These are phyloP conservation scores for Sclerotinia glacialis DNA, from an alignment of 2,329 filamentous ascomycete species.

Conservation along the genomic window DNA sequence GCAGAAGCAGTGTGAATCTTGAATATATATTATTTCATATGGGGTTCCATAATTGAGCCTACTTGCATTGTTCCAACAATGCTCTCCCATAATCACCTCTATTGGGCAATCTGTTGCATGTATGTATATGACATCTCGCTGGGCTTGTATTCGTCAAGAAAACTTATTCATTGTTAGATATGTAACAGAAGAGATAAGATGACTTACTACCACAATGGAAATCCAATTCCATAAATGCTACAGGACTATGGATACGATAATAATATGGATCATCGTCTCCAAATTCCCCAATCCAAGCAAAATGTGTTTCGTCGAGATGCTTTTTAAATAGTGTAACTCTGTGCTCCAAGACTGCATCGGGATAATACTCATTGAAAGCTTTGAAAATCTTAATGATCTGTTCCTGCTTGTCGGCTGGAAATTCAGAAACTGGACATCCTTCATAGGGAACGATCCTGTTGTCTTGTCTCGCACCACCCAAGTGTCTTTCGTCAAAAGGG, in stretches of 20 bases:
- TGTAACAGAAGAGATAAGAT: neutral
- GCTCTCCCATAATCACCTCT: constrained; percentile 68
- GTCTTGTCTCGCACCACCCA: constrained; percentile 75
- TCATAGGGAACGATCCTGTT: constrained; percentile 73
- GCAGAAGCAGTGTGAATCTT: neutral
- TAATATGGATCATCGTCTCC: constrained; percentile 70
- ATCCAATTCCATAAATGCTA: constrained; percentile 73
- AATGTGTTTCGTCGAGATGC: constrained; percentile 70
- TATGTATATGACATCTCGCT: constrained; percentile 77
- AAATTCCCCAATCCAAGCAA: constrained; percentile 73
- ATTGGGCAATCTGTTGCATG: constrained; percentile 68
- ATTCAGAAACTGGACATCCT: constrained; percentile 55
- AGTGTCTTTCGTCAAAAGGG: constrained; percentile 73
- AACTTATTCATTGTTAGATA: constrained; percentile 44
- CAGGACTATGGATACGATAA: constrained; percentile 73
- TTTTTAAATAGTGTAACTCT: constrained; percentile 54
- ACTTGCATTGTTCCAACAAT: constrained; percentile 27
- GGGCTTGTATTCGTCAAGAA: constrained; percentile 72
- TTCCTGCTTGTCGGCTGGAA: constrained; percentile 50
- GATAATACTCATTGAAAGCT: constrained; percentile 68
- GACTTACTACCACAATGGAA: constrained; percentile 62
- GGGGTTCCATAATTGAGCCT: neutral
- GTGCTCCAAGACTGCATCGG: constrained; percentile 50
- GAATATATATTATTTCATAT: neutral
- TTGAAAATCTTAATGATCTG: constrained; percentile 58